These are phyloP conservation scores for Persicaria tinctoria DNA, from an alignment of 148 eudicot genomes.

Conservation along the genomic window DNA sequence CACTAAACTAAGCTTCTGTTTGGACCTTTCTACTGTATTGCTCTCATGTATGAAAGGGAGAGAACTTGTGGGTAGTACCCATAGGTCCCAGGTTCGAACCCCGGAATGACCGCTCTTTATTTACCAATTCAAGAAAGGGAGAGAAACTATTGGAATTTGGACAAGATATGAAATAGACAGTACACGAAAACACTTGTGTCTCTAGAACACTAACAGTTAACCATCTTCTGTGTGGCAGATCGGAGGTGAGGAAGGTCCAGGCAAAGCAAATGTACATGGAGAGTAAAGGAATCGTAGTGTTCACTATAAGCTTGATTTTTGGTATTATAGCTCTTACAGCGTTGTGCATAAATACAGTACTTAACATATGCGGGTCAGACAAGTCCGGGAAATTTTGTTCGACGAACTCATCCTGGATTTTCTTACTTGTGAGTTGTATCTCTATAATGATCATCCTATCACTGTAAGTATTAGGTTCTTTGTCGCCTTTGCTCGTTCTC, in stretches of 20 bases:
- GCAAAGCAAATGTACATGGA: conserved; percentile 75
- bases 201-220: neutral
- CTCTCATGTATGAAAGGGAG: neutral
- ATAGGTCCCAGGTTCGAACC: no score
- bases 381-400: conserved; percentile 80
- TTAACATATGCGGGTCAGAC: conserved; percentile 39
- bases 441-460: conserved; percentile 48
- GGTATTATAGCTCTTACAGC: conserved; percentile 48
- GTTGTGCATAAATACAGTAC: conserved; percentile 32
- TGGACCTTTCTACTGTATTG: neutral
- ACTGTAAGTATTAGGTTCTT: conserved; percentile 28
- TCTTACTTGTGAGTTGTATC: conserved; percentile 53
- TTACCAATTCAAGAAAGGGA: no score
- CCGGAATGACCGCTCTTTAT: no score
- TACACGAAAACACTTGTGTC: neutral
- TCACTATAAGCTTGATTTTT: conserved; percentile 55
- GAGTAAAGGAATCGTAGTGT: conserved; percentile 66
- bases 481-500: neutral
- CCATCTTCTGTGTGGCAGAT: conserved; percentile 34
- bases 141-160: neutral
- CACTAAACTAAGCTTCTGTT: neutral
- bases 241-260: conserved; percentile 55
- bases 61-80: no score
- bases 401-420: conserved; percentile 60
- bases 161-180: neutral